phyloP scores from a whole-genome alignment of 2,329 filamentous ascomycete species.

The Metarhizium anisopliae region DNA sequence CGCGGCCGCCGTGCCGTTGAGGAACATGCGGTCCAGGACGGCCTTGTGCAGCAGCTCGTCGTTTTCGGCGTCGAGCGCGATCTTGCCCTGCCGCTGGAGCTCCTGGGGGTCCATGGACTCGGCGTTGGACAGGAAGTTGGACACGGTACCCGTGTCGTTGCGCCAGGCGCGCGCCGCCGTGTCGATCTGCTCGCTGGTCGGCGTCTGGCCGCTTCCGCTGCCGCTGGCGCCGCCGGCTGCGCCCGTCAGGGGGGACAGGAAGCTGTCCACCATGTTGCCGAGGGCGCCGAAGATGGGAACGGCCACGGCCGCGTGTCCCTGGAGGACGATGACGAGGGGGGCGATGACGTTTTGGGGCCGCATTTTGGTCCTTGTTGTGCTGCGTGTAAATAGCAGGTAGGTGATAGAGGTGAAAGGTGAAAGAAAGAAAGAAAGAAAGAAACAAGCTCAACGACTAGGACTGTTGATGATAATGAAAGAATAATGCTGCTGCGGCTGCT shows the following conservation, averaged over 20 bases:
- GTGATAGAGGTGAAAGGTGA: too few relatives aligned
- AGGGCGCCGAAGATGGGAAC: background rate
- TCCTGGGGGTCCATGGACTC: conserved; percentile 4
- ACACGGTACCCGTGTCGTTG: conserved; percentile 8
- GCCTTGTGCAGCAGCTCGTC: conserved; percentile 11
- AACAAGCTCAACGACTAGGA: too few relatives aligned
- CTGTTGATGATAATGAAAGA: too few relatives aligned
- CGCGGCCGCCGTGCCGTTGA: background rate
- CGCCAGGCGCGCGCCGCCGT: conserved; percentile 6
- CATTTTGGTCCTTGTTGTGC: background rate
- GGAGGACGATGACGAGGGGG: background rate
- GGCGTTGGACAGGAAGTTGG: conserved; percentile 9
- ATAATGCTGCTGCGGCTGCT: too few relatives aligned
- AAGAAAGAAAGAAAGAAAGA: too few relatives aligned
- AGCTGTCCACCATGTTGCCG: background rate
- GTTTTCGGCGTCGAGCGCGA: conserved; percentile 7
- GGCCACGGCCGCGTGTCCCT: background rate
- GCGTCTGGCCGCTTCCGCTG: background rate
- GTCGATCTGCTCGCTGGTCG: conserved; percentile 1
- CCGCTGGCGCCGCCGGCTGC: too few relatives aligned
- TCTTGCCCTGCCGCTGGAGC: conserved; percentile 1
- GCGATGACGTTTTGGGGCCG: background rate
- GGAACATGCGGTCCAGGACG: conserved; percentile 8
- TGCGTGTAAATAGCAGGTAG: too few relatives aligned
- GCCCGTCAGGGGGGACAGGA: background rate